Evolutionary conservation across 768 basidiomycete genomes (phyloP), one percentile per base, ranked within the genome.

Genomic region (Agaricus subrufescens): DNA sequence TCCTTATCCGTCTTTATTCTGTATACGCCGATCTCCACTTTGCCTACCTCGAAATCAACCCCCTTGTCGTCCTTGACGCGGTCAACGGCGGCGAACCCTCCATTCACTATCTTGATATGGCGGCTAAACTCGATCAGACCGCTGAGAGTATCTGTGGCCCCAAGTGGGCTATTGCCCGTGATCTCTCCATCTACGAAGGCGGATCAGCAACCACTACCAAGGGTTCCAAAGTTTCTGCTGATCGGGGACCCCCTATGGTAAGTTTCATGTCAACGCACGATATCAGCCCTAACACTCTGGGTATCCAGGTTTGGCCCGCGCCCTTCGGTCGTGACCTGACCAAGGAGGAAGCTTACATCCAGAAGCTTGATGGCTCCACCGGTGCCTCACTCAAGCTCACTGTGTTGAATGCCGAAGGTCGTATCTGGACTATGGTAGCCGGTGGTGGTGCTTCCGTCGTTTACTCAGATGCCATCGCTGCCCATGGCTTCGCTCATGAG

Each of bases 371-470:
- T 61, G 93, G 81, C 23, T 94, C 92, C 23, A 99, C 97, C 43
- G 96, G 97, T 76, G 94, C 97, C 64, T 97, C 94, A 8, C 87
- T 99, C 69, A 99, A 99, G 71, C 83, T 99, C 45, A 99, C 97
- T 42, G 96, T 99, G 51, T 78, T 99, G 65, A 98, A 98, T 72
- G 73, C 90, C 52, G 88, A 91, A 68, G 97, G 96, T 58, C 89
- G 95, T 59, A 85, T 99, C 61, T 99, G 97, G 97, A 98, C 97
- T 63, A 98, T 98, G 96, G 97, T 99, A 54, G 96, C 97, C 53
- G 97, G 96, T 76, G 97, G 97, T 67, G 93, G 93, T 78, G 80
- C 80, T 42, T 74, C 73, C 47, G 80, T 81, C 59, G 85, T 87
- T 57, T 86, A 86, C 7, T 84, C 82, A 14, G 87, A 90, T 66